These are phyloP conservation scores for Marasmius oreades DNA, from an alignment of 1,284 basidiomycete genomes.

Conservation along the genomic window DNA sequence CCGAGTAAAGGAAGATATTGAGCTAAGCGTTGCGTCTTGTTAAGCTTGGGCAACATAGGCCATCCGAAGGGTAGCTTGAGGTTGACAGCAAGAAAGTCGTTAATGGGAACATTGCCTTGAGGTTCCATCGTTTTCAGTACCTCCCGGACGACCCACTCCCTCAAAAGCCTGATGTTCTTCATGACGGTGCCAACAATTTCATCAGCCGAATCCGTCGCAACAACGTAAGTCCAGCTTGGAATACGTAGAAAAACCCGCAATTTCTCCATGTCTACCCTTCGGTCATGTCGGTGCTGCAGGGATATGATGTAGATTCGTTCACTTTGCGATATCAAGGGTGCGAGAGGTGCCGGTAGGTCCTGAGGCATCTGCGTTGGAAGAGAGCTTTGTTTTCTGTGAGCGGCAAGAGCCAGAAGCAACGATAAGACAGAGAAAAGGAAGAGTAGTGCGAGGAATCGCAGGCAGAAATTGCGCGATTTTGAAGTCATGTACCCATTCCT, in stretches of 20 bases:
- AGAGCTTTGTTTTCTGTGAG: not conserved
- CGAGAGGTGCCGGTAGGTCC: not conserved
- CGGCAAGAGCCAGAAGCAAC: not conserved
- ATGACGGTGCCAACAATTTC: slow-evolving; percentile 37
- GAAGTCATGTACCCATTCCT: too few relatives aligned
- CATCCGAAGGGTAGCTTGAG: slow-evolving; percentile 34
- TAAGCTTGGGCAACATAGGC: slow-evolving; percentile 28
- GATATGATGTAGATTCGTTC: slow-evolving; percentile 53
- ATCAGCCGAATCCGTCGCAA: slow-evolving; percentile 41
- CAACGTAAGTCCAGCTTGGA: slow-evolving; percentile 51
- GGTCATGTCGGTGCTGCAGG: slow-evolving; percentile 46
- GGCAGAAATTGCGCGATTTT: too few relatives aligned
- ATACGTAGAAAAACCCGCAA: slow-evolving; percentile 38
- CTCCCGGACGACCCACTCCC: slow-evolving; percentile 15
- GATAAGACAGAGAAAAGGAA: too few relatives aligned
- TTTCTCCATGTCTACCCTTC: slow-evolving; percentile 52
- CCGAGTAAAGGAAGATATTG: not conserved
- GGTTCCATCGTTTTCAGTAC: not conserved
- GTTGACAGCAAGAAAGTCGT: not conserved
- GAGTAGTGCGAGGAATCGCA: too few relatives aligned
- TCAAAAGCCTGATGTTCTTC: slow-evolving; percentile 35
- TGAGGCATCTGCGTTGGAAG: not conserved
- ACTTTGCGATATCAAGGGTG: not conserved
- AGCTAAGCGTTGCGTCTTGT: not conserved
- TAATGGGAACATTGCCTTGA: slow-evolving; percentile 3